phyloP scores from a whole-genome alignment of 2,329 filamentous ascomycete species.

The Biscogniauxia sp. region DNA sequence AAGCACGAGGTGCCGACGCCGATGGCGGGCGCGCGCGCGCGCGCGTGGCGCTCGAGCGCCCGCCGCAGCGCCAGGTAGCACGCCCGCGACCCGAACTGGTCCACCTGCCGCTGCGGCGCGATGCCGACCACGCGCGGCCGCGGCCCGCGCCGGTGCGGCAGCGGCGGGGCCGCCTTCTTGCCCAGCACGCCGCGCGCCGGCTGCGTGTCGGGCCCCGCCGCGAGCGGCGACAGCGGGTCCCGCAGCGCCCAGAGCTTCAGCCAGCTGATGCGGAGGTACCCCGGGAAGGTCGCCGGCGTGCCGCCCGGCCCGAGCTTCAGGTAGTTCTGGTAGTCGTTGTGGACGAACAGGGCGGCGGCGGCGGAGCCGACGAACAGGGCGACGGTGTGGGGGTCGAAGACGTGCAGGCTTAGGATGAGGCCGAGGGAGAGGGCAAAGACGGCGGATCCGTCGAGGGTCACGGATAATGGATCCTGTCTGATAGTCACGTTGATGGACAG shows the following conservation, averaged over 20 bases:
- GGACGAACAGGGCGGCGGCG: slow-evolving; percentile 51
- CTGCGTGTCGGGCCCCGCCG: slow-evolving; percentile 46
- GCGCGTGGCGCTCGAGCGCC: slow-evolving; percentile 51
- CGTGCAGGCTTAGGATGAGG: slow-evolving; percentile 52
- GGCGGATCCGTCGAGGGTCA: slow-evolving; percentile 51
- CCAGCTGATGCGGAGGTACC: slow-evolving; percentile 72
- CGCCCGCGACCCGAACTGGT: slow-evolving; percentile 57
- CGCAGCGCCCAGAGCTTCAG: slow-evolving; percentile 69
- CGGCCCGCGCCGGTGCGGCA: slow-evolving; percentile 61
- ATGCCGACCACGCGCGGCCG: slow-evolving; percentile 71
- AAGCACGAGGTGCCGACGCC: slow-evolving; percentile 70
- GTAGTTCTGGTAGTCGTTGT: slow-evolving; percentile 74
- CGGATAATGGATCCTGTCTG: slow-evolving; percentile 49
- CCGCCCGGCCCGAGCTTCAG: slow-evolving; percentile 76
- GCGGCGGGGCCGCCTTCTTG: slow-evolving; percentile 36
- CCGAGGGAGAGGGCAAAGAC: slow-evolving; percentile 44
- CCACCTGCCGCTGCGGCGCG: slow-evolving; percentile 75
- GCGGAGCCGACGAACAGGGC: slow-evolving; percentile 50
- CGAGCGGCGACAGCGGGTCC: slow-evolving; percentile 64
- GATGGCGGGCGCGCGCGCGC: slow-evolving; percentile 45
- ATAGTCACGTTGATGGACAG: slow-evolving; percentile 42
- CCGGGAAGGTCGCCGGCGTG: slow-evolving; percentile 69
- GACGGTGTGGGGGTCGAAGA: slow-evolving; percentile 46
- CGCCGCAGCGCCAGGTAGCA: slow-evolving; percentile 56
- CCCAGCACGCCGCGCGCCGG: slow-evolving; percentile 59